Evolutionary conservation across 805 yeast species (phyloP).

Genomic region (Kodamaea kakaduensis): DNA sequence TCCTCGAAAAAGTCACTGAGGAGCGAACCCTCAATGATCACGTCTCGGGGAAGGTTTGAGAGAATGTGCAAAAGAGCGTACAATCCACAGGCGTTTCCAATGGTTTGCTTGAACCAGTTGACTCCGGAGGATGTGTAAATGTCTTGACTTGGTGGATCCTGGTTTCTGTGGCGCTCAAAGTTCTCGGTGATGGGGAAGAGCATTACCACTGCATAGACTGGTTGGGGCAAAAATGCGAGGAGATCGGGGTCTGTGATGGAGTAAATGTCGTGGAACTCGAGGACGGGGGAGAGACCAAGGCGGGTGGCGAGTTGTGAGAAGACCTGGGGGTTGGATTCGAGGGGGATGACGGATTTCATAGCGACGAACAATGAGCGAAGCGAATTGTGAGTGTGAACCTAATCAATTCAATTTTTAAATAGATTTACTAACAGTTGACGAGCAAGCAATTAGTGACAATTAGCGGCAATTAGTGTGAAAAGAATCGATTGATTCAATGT

Average conservation of each 20-base stretch:
- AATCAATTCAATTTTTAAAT: too few relatives aligned
- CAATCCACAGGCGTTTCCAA: conserved; percentile 89
- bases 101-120: conserved; percentile 81
- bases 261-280: conserved; percentile 74
- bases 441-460: too few relatives aligned
- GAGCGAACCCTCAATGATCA: conserved; percentile 38
- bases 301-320: conserved; percentile 65
- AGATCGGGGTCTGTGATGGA: conserved; percentile 84
- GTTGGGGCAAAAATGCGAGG: conserved; percentile 76
- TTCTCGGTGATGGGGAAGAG: conserved; percentile 72
- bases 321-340: conserved; percentile 86
- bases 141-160: too few relatives aligned
- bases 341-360: conserved; percentile 63
- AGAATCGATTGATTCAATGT: too few relatives aligned
- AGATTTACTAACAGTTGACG: too few relatives aligned
- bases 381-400: too few relatives aligned
- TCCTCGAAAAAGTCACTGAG: conserved; percentile 19
- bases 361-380: too few relatives aligned
- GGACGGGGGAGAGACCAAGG: conserved; percentile 60
- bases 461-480: too few relatives aligned
- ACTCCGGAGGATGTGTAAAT: conserved; percentile 33
- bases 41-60: conserved; percentile 43
- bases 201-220: conserved; percentile 68
- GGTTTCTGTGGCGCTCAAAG: conserved; percentile 50
- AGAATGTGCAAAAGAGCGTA: conserved; percentile 74